phyloP scores from a whole-genome alignment of 306 rosid genomes.

The Oxytropis ochrocephala region DNA sequence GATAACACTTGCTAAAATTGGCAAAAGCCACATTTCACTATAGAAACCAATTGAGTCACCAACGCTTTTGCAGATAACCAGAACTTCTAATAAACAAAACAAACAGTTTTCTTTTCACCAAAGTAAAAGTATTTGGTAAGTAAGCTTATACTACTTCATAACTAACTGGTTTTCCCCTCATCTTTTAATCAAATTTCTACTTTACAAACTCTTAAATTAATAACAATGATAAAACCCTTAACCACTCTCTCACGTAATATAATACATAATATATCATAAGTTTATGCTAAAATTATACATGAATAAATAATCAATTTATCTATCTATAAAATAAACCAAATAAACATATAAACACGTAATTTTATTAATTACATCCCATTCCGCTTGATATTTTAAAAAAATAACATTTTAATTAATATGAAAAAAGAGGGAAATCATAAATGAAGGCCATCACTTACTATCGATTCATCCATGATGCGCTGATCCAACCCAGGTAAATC shows the following conservation, averaged over 20 bases:
- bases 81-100: not conserved
- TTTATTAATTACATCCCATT: too few relatives aligned
- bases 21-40: not conserved
- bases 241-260: too few relatives aligned
- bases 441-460: conserved; percentile 47
- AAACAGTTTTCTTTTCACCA: not conserved
- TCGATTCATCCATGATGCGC: conserved; percentile 78
- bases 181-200: not conserved
- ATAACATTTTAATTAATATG: too few relatives aligned
- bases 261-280: too few relatives aligned
- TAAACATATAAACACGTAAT: too few relatives aligned
- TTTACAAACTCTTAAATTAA: not conserved
- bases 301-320: too few relatives aligned
- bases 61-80: not conserved
- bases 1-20: not conserved
- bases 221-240: not conserved
- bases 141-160: too few relatives aligned
- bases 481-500: conserved; percentile 99
- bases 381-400: too few relatives aligned
- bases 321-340: too few relatives aligned
- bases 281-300: too few relatives aligned
- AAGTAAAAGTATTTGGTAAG: not conserved
- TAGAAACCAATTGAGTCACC: not conserved
- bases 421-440: not conserved
- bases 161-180: not conserved